A percentile compares a stretch with the other conserved stretches of the same genome.
Conservation (phyloP, 164 flowering plant genomes). For the Aristolochia contorta region DNA sequence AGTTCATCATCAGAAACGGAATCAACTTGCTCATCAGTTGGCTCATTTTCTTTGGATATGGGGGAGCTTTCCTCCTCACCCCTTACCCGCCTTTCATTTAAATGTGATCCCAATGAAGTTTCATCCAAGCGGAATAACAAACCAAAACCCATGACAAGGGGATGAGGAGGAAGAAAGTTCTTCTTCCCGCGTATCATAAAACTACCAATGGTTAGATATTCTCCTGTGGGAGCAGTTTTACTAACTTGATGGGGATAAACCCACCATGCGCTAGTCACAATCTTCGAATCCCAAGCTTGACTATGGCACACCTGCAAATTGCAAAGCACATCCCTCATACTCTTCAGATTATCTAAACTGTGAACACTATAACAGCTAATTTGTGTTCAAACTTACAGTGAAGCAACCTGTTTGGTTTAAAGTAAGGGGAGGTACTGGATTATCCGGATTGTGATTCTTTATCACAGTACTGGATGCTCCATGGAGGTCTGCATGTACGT, state of each 20-base stretch:
- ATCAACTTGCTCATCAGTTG: constrained; percentile 38
- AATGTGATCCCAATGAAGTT: constrained; percentile 88
- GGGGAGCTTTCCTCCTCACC: constrained; percentile 80
- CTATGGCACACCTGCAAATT: constrained; percentile 86
- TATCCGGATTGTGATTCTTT: constrained; percentile 87
- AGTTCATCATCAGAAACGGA: constrained; percentile 46
- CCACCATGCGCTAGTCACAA: constrained; percentile 99
- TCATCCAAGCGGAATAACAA: constrained; percentile 91
- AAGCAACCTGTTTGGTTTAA: constrained; percentile 94
- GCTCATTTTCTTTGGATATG: constrained; percentile 36
- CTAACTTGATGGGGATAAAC: constrained; percentile 98
- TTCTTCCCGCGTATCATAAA: constrained; percentile 98
- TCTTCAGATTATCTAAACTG: no score
- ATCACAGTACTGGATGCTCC: constrained; percentile 97
- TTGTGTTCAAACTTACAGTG: constrained; percentile 47
- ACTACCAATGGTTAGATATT: constrained; percentile 96
- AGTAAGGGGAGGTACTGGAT: constrained; percentile 82
- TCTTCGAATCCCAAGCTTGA: constrained; percentile 97
- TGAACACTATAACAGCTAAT: background rate
- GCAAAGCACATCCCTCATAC: background rate
- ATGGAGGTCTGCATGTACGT: constrained; percentile 93
- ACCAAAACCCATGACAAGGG: constrained; percentile 97
- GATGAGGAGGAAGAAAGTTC: constrained; percentile 97
- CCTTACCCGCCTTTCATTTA: constrained; percentile 90
- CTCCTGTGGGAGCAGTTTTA: constrained; percentile 99